Evolutionary conservation across 2,329 filamentous ascomycete genomes (phyloP).

Genomic region (Drechslerella coelobrocha): DNA sequence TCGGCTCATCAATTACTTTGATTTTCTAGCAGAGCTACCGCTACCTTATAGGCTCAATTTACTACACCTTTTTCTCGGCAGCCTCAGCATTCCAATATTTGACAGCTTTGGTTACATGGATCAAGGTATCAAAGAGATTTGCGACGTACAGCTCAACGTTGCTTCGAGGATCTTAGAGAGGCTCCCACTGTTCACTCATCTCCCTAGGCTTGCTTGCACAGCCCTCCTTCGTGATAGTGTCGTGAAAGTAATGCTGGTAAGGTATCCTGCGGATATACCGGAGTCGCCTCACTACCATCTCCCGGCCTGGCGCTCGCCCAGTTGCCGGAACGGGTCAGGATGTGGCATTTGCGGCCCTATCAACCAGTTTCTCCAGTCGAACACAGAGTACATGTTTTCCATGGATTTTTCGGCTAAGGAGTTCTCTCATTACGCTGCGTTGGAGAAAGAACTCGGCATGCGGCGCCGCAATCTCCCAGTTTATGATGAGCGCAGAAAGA

Average conservation of each 20-base stretch:
- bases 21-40: slow-evolving; percentile 16
- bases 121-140: background rate
- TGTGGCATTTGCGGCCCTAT: slow-evolving; percentile 20
- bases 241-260: slow-evolving; percentile 16
- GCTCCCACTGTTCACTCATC: background rate
- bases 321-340: slow-evolving; percentile 12
- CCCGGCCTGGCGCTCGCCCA: slow-evolving; percentile 27
- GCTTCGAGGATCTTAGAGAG: background rate
- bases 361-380: slow-evolving; percentile 42
- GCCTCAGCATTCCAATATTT: slow-evolving; percentile 7
- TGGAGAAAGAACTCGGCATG: slow-evolving; percentile 7
- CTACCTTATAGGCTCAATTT: slow-evolving; percentile 13
- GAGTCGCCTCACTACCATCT: slow-evolving; percentile 20
- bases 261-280: slow-evolving; percentile 10
- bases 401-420: background rate
- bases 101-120: background rate
- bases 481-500: too few species aligned
- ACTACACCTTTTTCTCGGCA: slow-evolving; percentile 1
- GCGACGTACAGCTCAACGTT: slow-evolving; percentile 2
- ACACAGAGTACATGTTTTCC: slow-evolving; percentile 11
- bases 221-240: slow-evolving; percentile 16
- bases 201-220: background rate
- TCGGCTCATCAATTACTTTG: slow-evolving; percentile 10
- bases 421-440: background rate
- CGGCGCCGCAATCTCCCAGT: background rate